These are phyloP conservation scores for Monosporozyma aquatica DNA, from an alignment of 805 yeast species.

Conservation along the genomic window DNA sequence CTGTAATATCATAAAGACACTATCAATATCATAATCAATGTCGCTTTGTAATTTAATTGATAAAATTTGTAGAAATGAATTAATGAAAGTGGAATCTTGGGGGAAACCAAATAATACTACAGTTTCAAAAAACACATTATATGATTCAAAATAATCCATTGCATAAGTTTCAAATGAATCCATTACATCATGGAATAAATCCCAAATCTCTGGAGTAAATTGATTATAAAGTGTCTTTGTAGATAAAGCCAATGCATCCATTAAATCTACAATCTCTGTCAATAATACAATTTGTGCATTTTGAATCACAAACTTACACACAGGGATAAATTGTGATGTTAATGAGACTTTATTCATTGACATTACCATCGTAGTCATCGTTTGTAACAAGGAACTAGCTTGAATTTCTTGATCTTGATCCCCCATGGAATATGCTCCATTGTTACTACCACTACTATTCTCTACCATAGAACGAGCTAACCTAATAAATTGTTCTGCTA, in stretches of 20 bases:
- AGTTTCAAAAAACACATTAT: slow-evolving; percentile 48
- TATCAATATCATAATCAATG: slow-evolving; percentile 33
- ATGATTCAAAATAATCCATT: slow-evolving; percentile 47
- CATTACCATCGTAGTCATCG: slow-evolving; percentile 63
- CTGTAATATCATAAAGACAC: slow-evolving; percentile 29
- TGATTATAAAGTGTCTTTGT: slow-evolving; percentile 37
- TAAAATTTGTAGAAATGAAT: slow-evolving; percentile 23
- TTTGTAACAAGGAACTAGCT: slow-evolving; percentile 56
- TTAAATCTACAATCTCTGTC: slow-evolving; percentile 54
- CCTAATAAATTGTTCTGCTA: slow-evolving; percentile 52
- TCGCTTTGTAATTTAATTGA: slow-evolving; percentile 25
- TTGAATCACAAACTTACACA: slow-evolving; percentile 47
- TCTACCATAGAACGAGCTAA: slow-evolving; percentile 51
- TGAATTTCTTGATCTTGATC: slow-evolving; percentile 59
- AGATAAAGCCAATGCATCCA: slow-evolving; percentile 46
- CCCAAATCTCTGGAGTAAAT: slow-evolving; percentile 48
- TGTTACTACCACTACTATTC: slow-evolving; percentile 23
- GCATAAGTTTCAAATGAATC: slow-evolving; percentile 53
- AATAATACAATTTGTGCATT: slow-evolving; percentile 53
- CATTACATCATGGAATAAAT: slow-evolving; percentile 38
- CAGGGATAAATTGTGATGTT: slow-evolving; percentile 48
- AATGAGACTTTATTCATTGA: slow-evolving; percentile 53
- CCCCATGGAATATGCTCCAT: slow-evolving; percentile 24
- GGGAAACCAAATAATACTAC: slow-evolving; percentile 45
- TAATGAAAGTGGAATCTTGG: slow-evolving; percentile 22